Evolutionary conservation across 768 basidiomycete genomes (phyloP), one percentile per base, ranked within the genome.

Genomic region (Pulveroboletus ravenelii): DNA sequence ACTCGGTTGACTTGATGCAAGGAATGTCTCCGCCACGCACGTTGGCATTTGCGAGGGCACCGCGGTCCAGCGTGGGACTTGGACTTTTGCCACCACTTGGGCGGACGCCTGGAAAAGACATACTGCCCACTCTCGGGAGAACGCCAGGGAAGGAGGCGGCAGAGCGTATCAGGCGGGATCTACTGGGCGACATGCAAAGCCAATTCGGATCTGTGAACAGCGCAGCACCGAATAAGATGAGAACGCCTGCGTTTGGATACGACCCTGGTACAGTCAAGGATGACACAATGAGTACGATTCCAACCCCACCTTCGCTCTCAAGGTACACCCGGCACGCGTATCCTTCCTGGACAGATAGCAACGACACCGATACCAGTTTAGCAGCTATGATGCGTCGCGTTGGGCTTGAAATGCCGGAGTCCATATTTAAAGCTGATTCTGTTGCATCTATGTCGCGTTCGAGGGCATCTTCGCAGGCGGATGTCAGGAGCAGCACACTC

Each of bases 61-160:
- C 72, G 1, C 61, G 70, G 50, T 62, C 66, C 6, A 70, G 67
- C 8, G 41, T 63, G 6, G 66, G 67, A 20, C 58, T 67, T 0
- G 67, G 66, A 9, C 62, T 71, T 17, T 57, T 63, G 36, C 73
- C 68, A 10, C 64, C 67, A 17, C 60, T 78, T 10, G 78, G 80
- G 1, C 78, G 80, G 41, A 90, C 90, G 4, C 91, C 91, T 5
- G 78, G 76, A 25, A 84, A 78, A 61, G 82, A 82, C 34, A 38
- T 60, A 14, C 49, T 63, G 3, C 74, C 73, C 7, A 65, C 65
- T 27, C 59, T 80, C 6, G 78, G 79, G 0, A 78, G 80, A 52
- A 90, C 90, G 3, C 91, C 91, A 0, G 77, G 74, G 29, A 84
- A 79, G 60, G 81, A 83, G 52, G 89, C 88, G 4, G 87, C 85